phyloP scores from a whole-genome alignment of 495 filamentous ascomycete species.

The Penicillium mononematosum region DNA sequence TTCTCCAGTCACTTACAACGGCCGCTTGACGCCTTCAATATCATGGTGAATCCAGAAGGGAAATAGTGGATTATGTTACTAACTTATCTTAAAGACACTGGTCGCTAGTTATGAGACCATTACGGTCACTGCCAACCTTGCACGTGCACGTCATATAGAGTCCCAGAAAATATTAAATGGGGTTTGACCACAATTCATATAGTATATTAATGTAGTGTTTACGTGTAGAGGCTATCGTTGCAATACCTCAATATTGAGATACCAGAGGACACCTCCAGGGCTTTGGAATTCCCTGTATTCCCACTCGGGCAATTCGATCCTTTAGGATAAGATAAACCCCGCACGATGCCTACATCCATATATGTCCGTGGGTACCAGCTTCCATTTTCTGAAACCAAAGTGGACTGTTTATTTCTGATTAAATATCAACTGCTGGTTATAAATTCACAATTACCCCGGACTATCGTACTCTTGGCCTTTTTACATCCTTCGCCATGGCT shows the following conservation, averaged over 20 bases:
- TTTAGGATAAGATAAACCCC: conserved; percentile 27
- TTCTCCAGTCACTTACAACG: no score
- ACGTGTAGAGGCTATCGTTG: background rate
- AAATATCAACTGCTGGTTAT: background rate
- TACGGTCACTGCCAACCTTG: no score
- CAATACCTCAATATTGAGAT: background rate
- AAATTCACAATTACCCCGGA: background rate
- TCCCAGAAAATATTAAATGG: background rate
- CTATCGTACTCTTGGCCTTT: background rate
- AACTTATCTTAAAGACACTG: no score
- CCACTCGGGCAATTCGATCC: conserved; percentile 20
- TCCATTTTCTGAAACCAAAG: background rate
- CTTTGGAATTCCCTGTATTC: conserved; percentile 2
- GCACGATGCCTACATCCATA: conserved; percentile 9
- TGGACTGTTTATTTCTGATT: background rate
- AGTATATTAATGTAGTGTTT: no score
- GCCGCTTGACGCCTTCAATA: no score
- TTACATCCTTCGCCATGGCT: conserved; percentile 1
- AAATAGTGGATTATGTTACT: no score
- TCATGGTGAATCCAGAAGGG: no score
- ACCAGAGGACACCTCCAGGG: background rate
- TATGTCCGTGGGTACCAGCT: background rate
- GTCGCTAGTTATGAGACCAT: no score
- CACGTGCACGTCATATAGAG: no score
- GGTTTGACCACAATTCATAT: background rate